Conservation (phyloP, 1,139 yeast genomes). For the Kodamaea sp. region DNA sequence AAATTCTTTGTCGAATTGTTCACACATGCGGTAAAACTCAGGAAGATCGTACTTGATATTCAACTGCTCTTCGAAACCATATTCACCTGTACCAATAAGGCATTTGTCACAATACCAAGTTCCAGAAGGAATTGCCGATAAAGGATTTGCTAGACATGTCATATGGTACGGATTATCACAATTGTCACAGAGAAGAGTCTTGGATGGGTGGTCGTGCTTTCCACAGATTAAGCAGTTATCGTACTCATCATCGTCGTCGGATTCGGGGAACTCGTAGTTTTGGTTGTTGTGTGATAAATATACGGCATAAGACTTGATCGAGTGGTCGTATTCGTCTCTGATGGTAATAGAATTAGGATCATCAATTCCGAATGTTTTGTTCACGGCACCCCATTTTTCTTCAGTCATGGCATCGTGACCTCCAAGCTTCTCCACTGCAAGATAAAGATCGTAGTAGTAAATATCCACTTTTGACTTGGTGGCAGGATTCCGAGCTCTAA, state of each 20-base stretch:
- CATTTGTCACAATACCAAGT: conserved; percentile 85
- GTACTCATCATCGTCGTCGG: conserved; percentile 25
- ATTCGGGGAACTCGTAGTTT: conserved; percentile 17
- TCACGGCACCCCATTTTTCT: conserved; percentile 36
- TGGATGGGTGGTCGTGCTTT: conserved; percentile 46
- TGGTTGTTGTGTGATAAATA: conserved; percentile 32
- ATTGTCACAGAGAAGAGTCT: conserved; percentile 66
- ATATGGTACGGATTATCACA: conserved; percentile 72
- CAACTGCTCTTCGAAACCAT: conserved; percentile 78
- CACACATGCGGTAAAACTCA: conserved; percentile 65
- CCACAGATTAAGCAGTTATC: conserved; percentile 57
- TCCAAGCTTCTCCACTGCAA: conserved; percentile 39
- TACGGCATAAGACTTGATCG: conserved; percentile 46
- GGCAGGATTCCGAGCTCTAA: conserved; percentile 15
- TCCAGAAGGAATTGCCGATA: conserved; percentile 51
- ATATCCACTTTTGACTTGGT: conserved; percentile 22
- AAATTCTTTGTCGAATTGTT: conserved; percentile 49
- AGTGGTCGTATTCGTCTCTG: conserved; percentile 31
- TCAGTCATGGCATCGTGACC: conserved; percentile 23
- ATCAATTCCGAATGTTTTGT: conserved; percentile 25
- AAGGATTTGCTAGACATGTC: conserved; percentile 59
- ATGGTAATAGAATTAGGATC: conserved; percentile 21
- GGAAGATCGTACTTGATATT: conserved; percentile 54
- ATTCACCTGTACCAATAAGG: conserved; percentile 82
- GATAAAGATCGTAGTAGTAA: conserved; percentile 56